Conservation (phyloP, 371 early-diverging fungal genomes). For the Batkoa obscura region DNA sequence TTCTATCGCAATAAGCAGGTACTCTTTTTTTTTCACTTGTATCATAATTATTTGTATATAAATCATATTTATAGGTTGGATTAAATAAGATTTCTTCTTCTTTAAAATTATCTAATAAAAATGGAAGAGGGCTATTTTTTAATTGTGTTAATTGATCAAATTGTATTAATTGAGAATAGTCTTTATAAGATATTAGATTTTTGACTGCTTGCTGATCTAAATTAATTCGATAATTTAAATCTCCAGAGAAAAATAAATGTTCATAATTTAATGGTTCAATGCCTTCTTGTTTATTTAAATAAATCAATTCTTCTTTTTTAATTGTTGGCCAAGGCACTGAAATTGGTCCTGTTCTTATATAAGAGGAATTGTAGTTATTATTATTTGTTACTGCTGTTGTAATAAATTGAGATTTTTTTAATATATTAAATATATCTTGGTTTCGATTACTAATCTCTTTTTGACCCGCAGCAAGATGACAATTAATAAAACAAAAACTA, state of each 20-base stretch:
- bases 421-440: constrained; percentile 45
- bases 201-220: constrained; percentile 33
- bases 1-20: constrained; percentile 78
- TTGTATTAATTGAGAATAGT: constrained; percentile 18
- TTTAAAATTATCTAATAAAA: constrained; percentile 16
- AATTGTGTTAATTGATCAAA: constrained; percentile 47
- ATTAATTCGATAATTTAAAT: constrained; percentile 73
- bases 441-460: constrained; percentile 47
- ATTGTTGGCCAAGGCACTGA: neutral
- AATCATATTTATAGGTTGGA: constrained; percentile 77
- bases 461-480: constrained; percentile 74
- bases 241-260: constrained; percentile 47
- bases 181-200: constrained; percentile 17
- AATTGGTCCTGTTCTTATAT: too few relatives aligned
- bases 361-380: too few relatives aligned
- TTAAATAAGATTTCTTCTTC: constrained; percentile 47
- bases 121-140: constrained; percentile 11
- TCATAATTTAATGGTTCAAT: constrained; percentile 54
- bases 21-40: constrained; percentile 56
- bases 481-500: constrained; percentile 65
- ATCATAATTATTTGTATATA: constrained; percentile 45
- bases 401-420: constrained; percentile 33
- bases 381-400: constrained; percentile 8
- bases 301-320: constrained; percentile 11
- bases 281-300: constrained; percentile 40